phyloP scores from a whole-genome alignment of 2,329 filamentous ascomycete genomes.

The Cyanodermella asteris region DNA sequence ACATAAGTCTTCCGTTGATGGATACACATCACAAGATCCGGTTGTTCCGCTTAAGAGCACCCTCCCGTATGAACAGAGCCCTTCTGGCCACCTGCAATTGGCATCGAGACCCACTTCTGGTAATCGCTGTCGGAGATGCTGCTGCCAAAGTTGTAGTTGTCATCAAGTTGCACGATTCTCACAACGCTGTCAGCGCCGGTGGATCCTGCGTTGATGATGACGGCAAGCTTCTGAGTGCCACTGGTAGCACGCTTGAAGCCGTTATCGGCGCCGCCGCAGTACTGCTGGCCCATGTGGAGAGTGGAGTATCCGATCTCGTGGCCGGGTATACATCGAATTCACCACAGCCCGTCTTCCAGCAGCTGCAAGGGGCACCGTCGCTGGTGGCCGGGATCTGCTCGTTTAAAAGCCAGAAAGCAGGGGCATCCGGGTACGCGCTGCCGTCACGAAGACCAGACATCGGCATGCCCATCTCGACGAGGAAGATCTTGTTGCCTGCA shows the following conservation, averaged over 20 bases:
- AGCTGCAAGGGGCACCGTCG: slow-evolving; percentile 36
- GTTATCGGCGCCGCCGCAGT: slow-evolving; percentile 44
- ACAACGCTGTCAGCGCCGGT: too few species aligned
- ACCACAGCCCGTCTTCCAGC: slow-evolving; percentile 48
- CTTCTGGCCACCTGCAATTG: too few species aligned
- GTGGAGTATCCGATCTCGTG: slow-evolving; percentile 48
- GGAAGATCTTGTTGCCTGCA: slow-evolving; percentile 47
- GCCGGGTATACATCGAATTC: slow-evolving; percentile 53
- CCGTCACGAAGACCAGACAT: slow-evolving; percentile 26
- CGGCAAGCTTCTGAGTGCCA: slow-evolving; percentile 38
- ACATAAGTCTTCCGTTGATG: too few species aligned
- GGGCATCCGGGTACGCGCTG: slow-evolving; percentile 43
- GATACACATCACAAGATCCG: too few species aligned
- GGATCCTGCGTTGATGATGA: too few species aligned
- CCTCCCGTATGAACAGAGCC: too few species aligned
- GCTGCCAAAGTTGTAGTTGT: too few species aligned
- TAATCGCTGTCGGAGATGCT: too few species aligned
- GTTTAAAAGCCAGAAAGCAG: slow-evolving; percentile 57
- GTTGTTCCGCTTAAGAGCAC: too few species aligned
- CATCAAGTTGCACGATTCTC: too few species aligned
- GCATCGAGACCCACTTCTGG: too few species aligned
- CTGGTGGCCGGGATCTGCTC: slow-evolving; percentile 46
- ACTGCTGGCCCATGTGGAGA: slow-evolving; percentile 32
- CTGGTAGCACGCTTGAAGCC: slow-evolving; percentile 46
- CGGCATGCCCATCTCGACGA: slow-evolving; percentile 56